These are phyloP conservation scores for Parietichytrium sp. DNA, from an alignment of 108 stramenopile species.

Conservation along the genomic window DNA sequence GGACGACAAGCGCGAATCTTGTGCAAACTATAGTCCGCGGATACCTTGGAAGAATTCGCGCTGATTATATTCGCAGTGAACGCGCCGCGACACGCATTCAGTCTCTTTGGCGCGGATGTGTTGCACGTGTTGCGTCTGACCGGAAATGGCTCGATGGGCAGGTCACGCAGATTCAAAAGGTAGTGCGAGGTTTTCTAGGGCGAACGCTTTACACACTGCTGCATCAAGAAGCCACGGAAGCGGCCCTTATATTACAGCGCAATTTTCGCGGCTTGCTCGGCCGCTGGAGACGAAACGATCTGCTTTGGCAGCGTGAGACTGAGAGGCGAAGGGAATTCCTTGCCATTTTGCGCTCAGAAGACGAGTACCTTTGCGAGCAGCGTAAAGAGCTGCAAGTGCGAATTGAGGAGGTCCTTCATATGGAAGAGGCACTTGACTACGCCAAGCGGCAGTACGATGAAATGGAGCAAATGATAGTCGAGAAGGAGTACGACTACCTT, in stretches of 20 bases:
- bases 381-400: neutral
- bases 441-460: constrained; percentile 9
- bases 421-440: neutral
- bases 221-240: neutral
- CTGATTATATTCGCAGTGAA: neutral
- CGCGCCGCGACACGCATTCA: neutral
- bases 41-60: constrained; percentile 5
- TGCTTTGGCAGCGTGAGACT: neutral
- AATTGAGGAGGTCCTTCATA: neutral
- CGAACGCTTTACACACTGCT: neutral
- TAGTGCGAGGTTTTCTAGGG: constrained; percentile 18
- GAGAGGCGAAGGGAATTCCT: constrained; percentile 1
- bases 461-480: neutral
- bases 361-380: constrained; percentile 22
- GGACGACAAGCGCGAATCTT: neutral
- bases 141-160: neutral
- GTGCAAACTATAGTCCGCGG: neutral
- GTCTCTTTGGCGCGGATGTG: constrained; percentile 1
- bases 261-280: neutral
- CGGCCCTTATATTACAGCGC: neutral
- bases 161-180: constrained; percentile 18
- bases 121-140: constrained; percentile 1
- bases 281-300: neutral
- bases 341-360: constrained; percentile 1
- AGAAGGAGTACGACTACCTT: constrained; percentile 13